Base-by-base conservation (phyloP, 163 green algal genomes). In the Chlorella variabilis region DNA sequence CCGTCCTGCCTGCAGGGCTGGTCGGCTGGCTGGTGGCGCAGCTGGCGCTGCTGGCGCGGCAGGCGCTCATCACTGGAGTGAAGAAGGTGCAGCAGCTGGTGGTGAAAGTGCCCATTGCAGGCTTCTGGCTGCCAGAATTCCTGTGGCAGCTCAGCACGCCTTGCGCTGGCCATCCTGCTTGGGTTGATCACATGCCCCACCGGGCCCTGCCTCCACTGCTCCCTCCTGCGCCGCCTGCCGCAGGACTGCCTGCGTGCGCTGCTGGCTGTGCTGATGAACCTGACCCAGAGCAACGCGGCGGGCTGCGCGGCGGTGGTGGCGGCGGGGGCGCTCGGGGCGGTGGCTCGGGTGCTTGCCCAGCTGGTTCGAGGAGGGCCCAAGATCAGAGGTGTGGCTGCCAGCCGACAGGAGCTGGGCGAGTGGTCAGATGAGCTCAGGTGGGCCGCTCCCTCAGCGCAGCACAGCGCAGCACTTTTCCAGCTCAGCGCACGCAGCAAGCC, bases 181-280 rank as follows among this genome's bases (percentile, higher is more conserved):
- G n/a, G n/a, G n/a, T n/a, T n/a, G n/a, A n/a, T n/a, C n/a, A n/a
- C n/a, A n/a, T n/a, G n/a, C n/a, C n/a, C n/a, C n/a, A n/a, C n/a
- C n/a, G n/a, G n/a, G n/a, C n/a, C n/a, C n/a, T n/a, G n/a, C n/a
- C n/a, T n/a, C n/a, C n/a, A n/a, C n/a, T n/a, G n/a, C n/a, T n/a
- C n/a, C n/a, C n/a, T n/a, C n/a, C n/a, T 33, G 54, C 54, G 9
- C 54, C 54, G 23, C 23, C 54, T 63, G 15, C 54, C 18, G 42
- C 61, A 83, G 73, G 84, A 87, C 45, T 89, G 82, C 67, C 74
- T 92, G 31, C 85, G 88, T 7, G 67, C 71, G 20, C 66, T 80
- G 38, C 77, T 92, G 39, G 85, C 87, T 1, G 83, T 91, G 33
- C 74, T 92, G 1, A 89, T 92, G 80, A 92, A 92, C 73, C 59